These are phyloP conservation scores for Aspergillus bridgeri DNA, from an alignment of 495 filamentous ascomycete species.

Conservation along the genomic window DNA sequence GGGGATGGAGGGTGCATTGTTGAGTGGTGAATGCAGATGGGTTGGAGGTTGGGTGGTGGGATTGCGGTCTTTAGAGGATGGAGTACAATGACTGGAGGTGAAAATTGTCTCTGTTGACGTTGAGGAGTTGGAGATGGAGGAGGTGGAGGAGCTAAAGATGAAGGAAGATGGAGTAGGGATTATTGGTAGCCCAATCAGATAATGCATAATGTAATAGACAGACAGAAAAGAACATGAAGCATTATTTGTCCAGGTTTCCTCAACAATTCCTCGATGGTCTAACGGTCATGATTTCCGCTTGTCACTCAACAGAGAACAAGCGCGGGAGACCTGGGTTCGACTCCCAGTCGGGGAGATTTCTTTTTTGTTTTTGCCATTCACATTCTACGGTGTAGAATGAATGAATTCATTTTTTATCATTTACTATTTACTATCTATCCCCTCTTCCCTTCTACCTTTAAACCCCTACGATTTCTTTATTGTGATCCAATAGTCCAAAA, in stretches of 20 bases:
- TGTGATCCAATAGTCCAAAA: no score
- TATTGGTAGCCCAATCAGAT: background rate
- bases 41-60: background rate
- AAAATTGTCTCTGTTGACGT: background rate
- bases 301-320: background rate
- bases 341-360: background rate
- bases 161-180: no score
- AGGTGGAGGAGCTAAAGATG: background rate
- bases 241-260: background rate
- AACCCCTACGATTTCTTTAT: no score
- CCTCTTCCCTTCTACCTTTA: no score
- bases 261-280: background rate
- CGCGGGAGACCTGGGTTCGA: background rate
- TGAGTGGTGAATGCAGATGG: background rate
- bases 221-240: no score
- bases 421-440: no score
- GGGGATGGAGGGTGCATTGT: conserved; percentile 42
- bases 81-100: background rate
- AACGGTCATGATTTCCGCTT: background rate
- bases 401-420: no score
- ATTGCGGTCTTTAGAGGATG: no score
- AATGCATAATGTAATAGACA: background rate
- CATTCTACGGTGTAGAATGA: no score
- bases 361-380: background rate
- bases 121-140: background rate